These are phyloP conservation scores for Nidularia pulvinata DNA, from an alignment of 768 basidiomycete genomes.

Conservation along the genomic window DNA sequence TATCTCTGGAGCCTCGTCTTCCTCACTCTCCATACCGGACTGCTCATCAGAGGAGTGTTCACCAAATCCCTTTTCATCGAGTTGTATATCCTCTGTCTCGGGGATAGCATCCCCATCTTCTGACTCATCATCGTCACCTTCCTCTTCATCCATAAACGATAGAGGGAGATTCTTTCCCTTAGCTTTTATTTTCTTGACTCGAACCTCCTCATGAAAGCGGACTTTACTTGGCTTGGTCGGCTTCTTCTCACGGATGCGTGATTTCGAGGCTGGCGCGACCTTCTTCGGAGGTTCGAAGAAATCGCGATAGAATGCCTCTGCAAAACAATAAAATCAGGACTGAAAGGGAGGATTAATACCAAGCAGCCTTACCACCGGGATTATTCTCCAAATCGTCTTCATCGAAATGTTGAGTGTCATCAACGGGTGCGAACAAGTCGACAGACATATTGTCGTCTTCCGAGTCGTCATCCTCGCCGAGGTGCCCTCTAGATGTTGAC, in stretches of 20 bases:
- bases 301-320: slow-evolving; percentile 71
- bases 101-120: slow-evolving; percentile 16
- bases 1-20: slow-evolving; percentile 30
- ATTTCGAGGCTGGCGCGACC: slow-evolving; percentile 12
- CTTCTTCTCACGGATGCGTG: slow-evolving; percentile 10
- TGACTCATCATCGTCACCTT: slow-evolving; percentile 21
- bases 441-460: slow-evolving; percentile 56
- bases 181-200: slow-evolving; percentile 79
- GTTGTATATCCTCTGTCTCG: background rate
- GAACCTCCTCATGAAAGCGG: slow-evolving; percentile 80
- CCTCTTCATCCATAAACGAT: slow-evolving; percentile 38
- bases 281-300: slow-evolving; percentile 75
- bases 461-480: slow-evolving; percentile 50
- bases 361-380: slow-evolving; percentile 33
- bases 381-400: slow-evolving; percentile 48
- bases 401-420: slow-evolving; percentile 34
- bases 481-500: slow-evolving; percentile 56
- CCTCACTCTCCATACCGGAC: slow-evolving; percentile 12
- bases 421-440: slow-evolving; percentile 69
- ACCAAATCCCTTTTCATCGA: background rate
- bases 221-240: slow-evolving; percentile 43
- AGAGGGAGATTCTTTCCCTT: slow-evolving; percentile 66
- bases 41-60: background rate
- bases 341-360: background rate
- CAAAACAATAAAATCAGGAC: slow-evolving; percentile 1